Conservation (phyloP, 176 grass and related monocot genomes). For the Avena sativa region DNA sequence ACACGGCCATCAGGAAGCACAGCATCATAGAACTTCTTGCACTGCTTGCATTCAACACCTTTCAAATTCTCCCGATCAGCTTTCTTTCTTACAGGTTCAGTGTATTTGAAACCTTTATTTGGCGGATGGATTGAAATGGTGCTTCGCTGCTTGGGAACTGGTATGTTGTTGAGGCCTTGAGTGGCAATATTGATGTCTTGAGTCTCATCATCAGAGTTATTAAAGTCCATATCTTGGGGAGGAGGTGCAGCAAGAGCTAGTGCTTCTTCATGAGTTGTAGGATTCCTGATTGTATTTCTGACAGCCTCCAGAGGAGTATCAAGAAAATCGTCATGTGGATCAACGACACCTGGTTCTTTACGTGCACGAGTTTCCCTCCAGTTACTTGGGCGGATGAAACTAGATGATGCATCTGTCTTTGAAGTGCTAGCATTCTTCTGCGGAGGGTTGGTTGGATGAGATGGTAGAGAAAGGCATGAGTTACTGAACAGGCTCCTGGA, state of each 20-base stretch:
- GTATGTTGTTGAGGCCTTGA: slow-evolving; percentile 52
- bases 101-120: slow-evolving; percentile 83
- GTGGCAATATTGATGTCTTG: slow-evolving; percentile 67
- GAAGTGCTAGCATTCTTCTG: slow-evolving; percentile 44
- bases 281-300: slow-evolving; percentile 47
- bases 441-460: slow-evolving; percentile 31
- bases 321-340: slow-evolving; percentile 89
- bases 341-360: slow-evolving; percentile 66
- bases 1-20: slow-evolving; percentile 69
- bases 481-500: slow-evolving; percentile 40
- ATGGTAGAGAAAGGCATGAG: slow-evolving; percentile 38
- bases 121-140: slow-evolving; percentile 56
- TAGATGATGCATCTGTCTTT: slow-evolving; percentile 51
- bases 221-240: slow-evolving; percentile 78
- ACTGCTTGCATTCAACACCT: slow-evolving; percentile 87
- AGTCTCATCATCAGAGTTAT: slow-evolving; percentile 78
- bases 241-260: slow-evolving; percentile 53
- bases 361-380: slow-evolving; percentile 70
- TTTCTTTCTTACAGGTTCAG: slow-evolving; percentile 89
- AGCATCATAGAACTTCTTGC: slow-evolving; percentile 97
- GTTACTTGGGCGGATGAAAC: slow-evolving; percentile 21
- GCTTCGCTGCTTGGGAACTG: slow-evolving; percentile 45
- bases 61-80: slow-evolving; percentile 82
- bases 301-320: slow-evolving; percentile 73
- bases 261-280: slow-evolving; percentile 53